A percentile compares a stretch with the other conserved stretches of the same genome.
Evolutionary conservation across 768 basidiomycete genomes (phyloP).

Genomic region (Pleurotus tuoliensis): DNA sequence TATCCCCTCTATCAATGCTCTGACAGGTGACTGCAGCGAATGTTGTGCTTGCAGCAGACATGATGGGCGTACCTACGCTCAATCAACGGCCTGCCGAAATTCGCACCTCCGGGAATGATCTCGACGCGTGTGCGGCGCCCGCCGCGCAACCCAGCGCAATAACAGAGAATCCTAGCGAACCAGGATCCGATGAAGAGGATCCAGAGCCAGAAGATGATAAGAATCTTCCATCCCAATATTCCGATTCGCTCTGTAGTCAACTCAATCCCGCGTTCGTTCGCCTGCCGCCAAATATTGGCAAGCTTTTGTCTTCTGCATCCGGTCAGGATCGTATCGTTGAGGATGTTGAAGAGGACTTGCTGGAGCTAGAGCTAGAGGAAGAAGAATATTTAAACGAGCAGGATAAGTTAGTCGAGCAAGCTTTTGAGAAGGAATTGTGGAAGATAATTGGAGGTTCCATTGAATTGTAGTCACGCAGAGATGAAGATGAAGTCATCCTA

Average conservation of each 20-base stretch:
- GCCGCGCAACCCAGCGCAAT: slow-evolving; percentile 7
- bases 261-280: slow-evolving; percentile 20
- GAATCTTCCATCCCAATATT: background rate
- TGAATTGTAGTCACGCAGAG: no score
- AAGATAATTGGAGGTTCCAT: background rate
- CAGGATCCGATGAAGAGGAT: slow-evolving; percentile 16
- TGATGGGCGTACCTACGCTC: slow-evolving; percentile 35
- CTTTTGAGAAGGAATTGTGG: slow-evolving; percentile 43
- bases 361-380: slow-evolving; percentile 35
- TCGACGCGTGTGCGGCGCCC: slow-evolving; percentile 15
- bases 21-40: slow-evolving; percentile 34
- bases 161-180: background rate
- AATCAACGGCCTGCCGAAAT: slow-evolving; percentile 17
- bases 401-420: slow-evolving; percentile 27
- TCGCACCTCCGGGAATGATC: slow-evolving; percentile 9
- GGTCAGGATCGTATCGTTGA: slow-evolving; percentile 8
- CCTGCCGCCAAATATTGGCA: slow-evolving; percentile 9
- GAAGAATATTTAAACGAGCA: slow-evolving; percentile 36
- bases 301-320: background rate
- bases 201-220: slow-evolving; percentile 9
- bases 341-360: slow-evolving; percentile 31
- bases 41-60: slow-evolving; percentile 46
- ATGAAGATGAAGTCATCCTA: no score
- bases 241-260: slow-evolving; percentile 18
- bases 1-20: background rate